Evolutionary conservation across 768 basidiomycete species (phyloP), one percentile per base, ranked within the genome.

Genomic region (Auriscalpium vulgare): DNA sequence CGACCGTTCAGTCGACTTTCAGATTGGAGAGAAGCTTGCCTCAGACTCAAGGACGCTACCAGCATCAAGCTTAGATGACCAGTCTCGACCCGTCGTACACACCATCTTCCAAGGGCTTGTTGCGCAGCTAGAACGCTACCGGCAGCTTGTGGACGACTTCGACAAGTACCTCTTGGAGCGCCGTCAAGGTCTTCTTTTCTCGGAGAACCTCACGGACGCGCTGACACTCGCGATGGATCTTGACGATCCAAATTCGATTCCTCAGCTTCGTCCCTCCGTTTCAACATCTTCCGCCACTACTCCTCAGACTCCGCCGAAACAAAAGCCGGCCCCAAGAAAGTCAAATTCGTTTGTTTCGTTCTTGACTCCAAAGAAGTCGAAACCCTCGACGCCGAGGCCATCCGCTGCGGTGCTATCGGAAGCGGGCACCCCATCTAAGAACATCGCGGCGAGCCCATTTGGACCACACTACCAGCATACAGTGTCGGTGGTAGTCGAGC

Each of bases 131-230:
- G 88, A 92, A 63, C 76, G 80, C 47, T 94, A 94, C 71, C 85
- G 92, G 8, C 75, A 79, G 43, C 67, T 78, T 17, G 84, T 95
- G 34, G 78, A 85, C 19, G 74, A 85, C 47, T 97, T 97, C 65
- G 93, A 97, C 72, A 80, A 79, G 65, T 90, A 82, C 64, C 80
- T 98, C 3, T 68, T 83, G 2, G 91, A 98, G 70, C 81, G 95
- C 37, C 80, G 95, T 16, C 88, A 87, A 65, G 95, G 94, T 2
- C 76, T 98, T 9, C 71, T 95, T 16, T 97, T 95, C 69, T 87
- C 88, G 4, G 94, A 97, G 71, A 94, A 94, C 66, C 73, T 97
- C 37, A 88, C 85, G 8, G 95, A 97, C 63, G 95, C 95, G 4
- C 74, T 97, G 56, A 87, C 78, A 47, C 73, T 92, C 47, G 78